Base-by-base conservation (phyloP, 2,329 filamentous ascomycete genomes). In the Epichloe gansuensis region DNA sequence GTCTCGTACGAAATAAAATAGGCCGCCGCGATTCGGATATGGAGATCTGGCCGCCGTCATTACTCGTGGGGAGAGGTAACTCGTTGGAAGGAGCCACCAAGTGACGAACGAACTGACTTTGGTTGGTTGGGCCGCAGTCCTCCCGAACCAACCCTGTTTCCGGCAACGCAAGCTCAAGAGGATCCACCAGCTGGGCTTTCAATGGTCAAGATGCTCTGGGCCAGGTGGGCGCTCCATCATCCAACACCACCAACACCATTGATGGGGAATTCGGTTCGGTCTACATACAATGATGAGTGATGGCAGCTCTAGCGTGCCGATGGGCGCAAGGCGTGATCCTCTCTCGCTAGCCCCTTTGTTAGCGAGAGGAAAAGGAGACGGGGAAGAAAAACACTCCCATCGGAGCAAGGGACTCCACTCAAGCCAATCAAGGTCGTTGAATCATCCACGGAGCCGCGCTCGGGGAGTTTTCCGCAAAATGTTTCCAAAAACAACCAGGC, bases 131-230 rank as follows among this genome's bases (percentile, higher is more conserved):
- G 46, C 56, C 55, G 57, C 55, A 51, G 52, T 56, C 52, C 54
- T 57, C 53, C 55, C 57, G 55, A 56, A 28, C 51, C 41, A 54
- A 42, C 51, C 28, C 54, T 53, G 55, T 42, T 52, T 52, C 44
- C 54, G 45, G 56, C 47, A 54, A 43, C 47, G 52, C 42, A 48
- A 41, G 44, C 28, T 35, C 15, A n/a, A 21, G 44, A 46, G 44
- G 42, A 35, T 34, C 44, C 44, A 25, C 44, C 44, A 23, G n/a
- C 31, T 17, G 15, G 17, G 15, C 34, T 34, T n/a, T 45, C 17
- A 44, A 50, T 44, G 31, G 3, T 37, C 41, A 23, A 43, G 9
- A 31, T 35, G 28, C 17, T n/a, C 39, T 50, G 42, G 21, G 41
- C 8, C n/a, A 11, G 41, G 41, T 13, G 37, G 37, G 37, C 37